Conservation (phyloP, 1,284 basidiomycete genomes). For the Ceratobasidium sp. region DNA sequence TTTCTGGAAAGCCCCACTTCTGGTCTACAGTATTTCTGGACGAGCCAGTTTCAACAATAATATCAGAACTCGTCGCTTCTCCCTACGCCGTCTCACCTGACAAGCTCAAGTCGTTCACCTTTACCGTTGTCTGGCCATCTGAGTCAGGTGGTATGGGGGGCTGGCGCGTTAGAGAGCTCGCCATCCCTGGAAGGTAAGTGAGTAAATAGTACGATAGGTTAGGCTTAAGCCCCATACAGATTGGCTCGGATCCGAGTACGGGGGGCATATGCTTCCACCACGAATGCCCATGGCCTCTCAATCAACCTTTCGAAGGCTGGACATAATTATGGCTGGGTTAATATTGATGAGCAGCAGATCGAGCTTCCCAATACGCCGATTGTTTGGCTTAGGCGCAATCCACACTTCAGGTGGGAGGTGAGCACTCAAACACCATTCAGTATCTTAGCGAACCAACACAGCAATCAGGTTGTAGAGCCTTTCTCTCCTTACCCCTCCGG, state of each 20-base stretch:
- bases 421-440: not conserved
- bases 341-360: constrained; percentile 31
- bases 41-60: constrained; percentile 31
- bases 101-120: constrained; percentile 30
- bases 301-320: constrained; percentile 1
- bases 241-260: constrained; percentile 34
- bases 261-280: constrained; percentile 8
- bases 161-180: constrained; percentile 41
- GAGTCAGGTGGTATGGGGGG: constrained; percentile 47
- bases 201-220: not conserved
- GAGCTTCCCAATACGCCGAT: not conserved
- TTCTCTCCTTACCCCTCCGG: constrained; percentile 26
- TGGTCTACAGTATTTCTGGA: constrained; percentile 45
- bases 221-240: not conserved
- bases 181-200: constrained; percentile 45
- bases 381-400: constrained; percentile 24
- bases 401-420: constrained; percentile 33
- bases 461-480: not conserved
- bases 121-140: constrained; percentile 47
- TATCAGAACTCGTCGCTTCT: constrained; percentile 24
- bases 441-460: not conserved
- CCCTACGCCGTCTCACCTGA: not conserved
- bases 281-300: constrained; percentile 41
- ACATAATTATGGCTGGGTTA: not conserved
- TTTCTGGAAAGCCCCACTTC: constrained; percentile 47